phyloP scores from a whole-genome alignment of 805 yeast genomes.

The Scheffersomyces amazonensis region DNA sequence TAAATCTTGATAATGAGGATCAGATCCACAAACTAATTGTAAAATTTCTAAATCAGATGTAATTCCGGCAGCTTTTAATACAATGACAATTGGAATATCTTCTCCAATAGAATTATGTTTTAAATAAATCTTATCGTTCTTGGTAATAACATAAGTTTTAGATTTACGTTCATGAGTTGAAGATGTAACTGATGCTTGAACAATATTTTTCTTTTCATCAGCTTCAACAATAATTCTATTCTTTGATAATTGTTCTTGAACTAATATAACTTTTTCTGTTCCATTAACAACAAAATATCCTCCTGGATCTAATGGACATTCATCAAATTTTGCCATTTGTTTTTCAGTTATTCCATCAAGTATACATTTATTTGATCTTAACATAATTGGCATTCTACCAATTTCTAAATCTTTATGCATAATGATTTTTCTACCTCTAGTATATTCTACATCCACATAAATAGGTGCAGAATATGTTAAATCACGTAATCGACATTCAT shows the following conservation, averaged over 20 bases:
- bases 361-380: slow-evolving; percentile 88
- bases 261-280: slow-evolving; percentile 94
- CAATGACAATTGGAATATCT: slow-evolving; percentile 91
- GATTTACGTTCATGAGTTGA: slow-evolving; percentile 98
- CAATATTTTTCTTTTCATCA: slow-evolving; percentile 89
- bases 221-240: slow-evolving; percentile 98
- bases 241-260: slow-evolving; percentile 94
- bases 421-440: slow-evolving; percentile 90
- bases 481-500: slow-evolving; percentile 92
- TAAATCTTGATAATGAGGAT: slow-evolving; percentile 84
- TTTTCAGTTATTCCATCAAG: slow-evolving; percentile 72
- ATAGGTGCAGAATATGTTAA: slow-evolving; percentile 94
- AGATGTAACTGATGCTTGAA: slow-evolving; percentile 96
- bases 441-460: slow-evolving; percentile 94
- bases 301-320: slow-evolving; percentile 98
- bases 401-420: slow-evolving; percentile 88
- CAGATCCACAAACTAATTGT: slow-evolving; percentile 91
- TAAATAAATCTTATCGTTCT: slow-evolving; percentile 81
- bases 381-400: slow-evolving; percentile 99
- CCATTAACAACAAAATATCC: slow-evolving; percentile 98
- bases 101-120: slow-evolving; percentile 95
- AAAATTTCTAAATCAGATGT: slow-evolving; percentile 89
- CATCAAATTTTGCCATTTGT: slow-evolving; percentile 85
- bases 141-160: slow-evolving; percentile 92
- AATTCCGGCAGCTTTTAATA: slow-evolving; percentile 91